These are phyloP conservation scores for Xylaria curta DNA, from an alignment of 495 filamentous ascomycete species.

Conservation along the genomic window DNA sequence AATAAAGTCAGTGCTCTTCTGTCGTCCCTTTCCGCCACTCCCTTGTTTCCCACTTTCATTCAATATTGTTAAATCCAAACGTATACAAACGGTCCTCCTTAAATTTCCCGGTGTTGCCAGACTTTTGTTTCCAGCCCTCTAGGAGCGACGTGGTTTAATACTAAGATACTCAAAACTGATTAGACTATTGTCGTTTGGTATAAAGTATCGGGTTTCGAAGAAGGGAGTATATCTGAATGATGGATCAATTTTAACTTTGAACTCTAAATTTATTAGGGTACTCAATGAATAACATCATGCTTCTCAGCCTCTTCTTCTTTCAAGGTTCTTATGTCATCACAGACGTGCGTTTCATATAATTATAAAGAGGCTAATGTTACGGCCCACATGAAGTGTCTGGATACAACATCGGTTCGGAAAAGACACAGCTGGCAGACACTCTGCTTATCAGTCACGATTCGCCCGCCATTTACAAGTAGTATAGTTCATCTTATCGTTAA, in stretches of 20 bases:
- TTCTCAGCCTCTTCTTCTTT: background rate
- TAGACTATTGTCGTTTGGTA: background rate
- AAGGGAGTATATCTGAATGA: background rate
- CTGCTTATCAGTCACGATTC: background rate
- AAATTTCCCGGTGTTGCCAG: background rate
- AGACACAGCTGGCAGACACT: background rate
- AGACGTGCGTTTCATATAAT: background rate
- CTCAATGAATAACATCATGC: background rate
- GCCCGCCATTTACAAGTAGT: background rate
- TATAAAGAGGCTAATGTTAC: background rate
- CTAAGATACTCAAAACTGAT: background rate
- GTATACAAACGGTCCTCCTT: background rate
- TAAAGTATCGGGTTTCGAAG: background rate
- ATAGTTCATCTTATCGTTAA: slow-evolving; percentile 7
- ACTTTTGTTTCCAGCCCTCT: background rate
- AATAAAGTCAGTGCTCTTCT: background rate
- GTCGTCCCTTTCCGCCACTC: background rate
- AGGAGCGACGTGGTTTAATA: background rate
- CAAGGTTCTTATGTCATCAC: background rate
- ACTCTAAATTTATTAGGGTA: background rate
- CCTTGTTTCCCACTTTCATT: background rate
- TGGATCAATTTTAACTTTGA: background rate
- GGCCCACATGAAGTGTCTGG: background rate
- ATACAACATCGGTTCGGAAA: background rate
- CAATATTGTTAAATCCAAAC: background rate